Evolutionary conservation across 108 stramenopile genomes (phyloP).

Genomic region (Skeletonema grethae): DNA sequence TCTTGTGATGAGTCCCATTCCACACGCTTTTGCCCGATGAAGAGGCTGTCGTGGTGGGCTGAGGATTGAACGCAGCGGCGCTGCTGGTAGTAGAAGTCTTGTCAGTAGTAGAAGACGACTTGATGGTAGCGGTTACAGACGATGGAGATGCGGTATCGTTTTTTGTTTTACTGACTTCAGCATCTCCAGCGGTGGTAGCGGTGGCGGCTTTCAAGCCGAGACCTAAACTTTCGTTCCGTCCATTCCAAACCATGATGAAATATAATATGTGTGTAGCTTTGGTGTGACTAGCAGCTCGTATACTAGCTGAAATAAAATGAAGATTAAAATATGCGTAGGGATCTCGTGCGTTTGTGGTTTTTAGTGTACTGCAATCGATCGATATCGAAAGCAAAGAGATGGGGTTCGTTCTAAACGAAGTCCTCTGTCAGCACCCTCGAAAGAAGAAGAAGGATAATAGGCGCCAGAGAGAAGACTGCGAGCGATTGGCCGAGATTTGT

Average conservation of each 20-base stretch:
- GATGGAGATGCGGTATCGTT: constrained; percentile 10
- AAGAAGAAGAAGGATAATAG: background rate
- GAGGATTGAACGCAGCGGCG: background rate
- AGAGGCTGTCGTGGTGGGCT: background rate
- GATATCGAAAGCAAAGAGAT: background rate
- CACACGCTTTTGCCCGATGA: constrained; percentile 21
- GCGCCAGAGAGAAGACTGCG: constrained; percentile 9
- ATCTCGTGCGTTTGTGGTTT: background rate
- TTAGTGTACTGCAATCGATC: background rate
- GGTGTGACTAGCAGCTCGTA: background rate
- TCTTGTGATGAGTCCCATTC: constrained; percentile 41
- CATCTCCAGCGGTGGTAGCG: background rate
- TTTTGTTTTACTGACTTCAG: background rate
- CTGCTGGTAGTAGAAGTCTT: background rate
- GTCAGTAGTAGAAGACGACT: constrained; percentile 6
- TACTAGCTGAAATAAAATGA: constrained; percentile 6
- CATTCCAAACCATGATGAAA: constrained; percentile 36
- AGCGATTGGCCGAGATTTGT: background rate
- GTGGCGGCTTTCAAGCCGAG: constrained; percentile 9
- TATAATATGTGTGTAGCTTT: background rate
- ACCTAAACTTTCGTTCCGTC: constrained; percentile 37
- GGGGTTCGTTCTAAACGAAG: background rate
- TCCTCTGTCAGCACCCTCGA: constrained; percentile 8
- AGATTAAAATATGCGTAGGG: constrained; percentile 4
- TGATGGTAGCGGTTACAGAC: background rate